Evolutionary conservation across 495 filamentous ascomycete species (phyloP).

Genomic region (Penicillium silybi): DNA sequence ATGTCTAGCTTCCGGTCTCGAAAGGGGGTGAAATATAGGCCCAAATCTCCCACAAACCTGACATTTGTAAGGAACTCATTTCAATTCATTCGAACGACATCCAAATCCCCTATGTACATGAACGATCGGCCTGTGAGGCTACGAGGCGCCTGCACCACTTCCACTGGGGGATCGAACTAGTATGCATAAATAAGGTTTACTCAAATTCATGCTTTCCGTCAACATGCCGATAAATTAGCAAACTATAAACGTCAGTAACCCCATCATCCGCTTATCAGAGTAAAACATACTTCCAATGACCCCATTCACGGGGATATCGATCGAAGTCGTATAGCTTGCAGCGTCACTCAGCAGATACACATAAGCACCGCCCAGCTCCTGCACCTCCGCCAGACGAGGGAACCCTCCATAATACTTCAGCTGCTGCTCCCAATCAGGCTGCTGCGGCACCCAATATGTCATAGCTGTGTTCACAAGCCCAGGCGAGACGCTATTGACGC

Average conservation of each 20-base stretch:
- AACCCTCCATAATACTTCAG: conserved; percentile 46
- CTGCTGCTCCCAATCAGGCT: conserved; percentile 40
- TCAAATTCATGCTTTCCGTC: too few species aligned
- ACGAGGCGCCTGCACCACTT: too few species aligned
- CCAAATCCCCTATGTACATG: too few species aligned
- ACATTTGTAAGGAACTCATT: too few species aligned
- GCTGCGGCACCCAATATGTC: conserved; percentile 38
- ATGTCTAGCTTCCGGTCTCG: too few species aligned
- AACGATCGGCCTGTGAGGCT: too few species aligned
- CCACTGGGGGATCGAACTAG: too few species aligned
- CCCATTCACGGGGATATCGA: conserved; percentile 38
- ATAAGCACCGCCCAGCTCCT: conserved; percentile 41
- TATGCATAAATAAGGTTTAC: too few species aligned
- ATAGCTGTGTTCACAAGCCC: conserved; percentile 37
- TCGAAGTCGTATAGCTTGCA: conserved; percentile 39
- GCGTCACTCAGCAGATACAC: conserved; percentile 40
- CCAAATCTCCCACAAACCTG: too few species aligned
- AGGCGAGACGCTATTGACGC: conserved; percentile 39
- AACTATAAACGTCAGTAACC: background rate
- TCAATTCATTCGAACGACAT: too few species aligned
- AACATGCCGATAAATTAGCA: too few species aligned
- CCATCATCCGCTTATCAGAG: background rate
- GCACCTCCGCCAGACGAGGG: conserved; percentile 32
- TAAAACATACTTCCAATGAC: conserved; percentile 33
- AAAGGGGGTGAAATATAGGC: too few species aligned